Evolutionary conservation across 495 filamentous ascomycete genomes (phyloP).

Genomic region (Talaromyces stipitatus): DNA sequence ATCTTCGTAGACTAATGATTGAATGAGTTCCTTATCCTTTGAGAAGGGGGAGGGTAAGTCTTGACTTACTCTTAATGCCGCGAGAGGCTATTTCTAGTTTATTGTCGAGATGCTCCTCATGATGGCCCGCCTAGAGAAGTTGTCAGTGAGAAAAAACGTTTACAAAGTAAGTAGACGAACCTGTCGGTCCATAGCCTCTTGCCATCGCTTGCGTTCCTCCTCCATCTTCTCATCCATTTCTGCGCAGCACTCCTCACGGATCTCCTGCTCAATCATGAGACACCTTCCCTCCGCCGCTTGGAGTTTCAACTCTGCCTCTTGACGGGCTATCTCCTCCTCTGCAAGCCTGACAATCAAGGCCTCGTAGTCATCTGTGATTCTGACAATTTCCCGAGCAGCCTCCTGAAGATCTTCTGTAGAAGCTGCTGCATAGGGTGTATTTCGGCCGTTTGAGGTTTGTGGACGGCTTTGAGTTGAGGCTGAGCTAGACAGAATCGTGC

Average conservation of each 20-base stretch:
- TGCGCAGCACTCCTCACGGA: slow-evolving; percentile 80
- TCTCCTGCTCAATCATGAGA: slow-evolving; percentile 67
- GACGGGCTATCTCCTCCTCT: slow-evolving; percentile 54
- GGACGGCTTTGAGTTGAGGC: slow-evolving; percentile 12
- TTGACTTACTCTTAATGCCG: slow-evolving; percentile 48
- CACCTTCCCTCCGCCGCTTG: slow-evolving; percentile 60
- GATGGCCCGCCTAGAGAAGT: slow-evolving; percentile 34
- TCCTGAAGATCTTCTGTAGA: slow-evolving; percentile 65
- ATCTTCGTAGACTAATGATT: slow-evolving; percentile 40
- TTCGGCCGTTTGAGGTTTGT: slow-evolving; percentile 35
- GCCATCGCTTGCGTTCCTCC: slow-evolving; percentile 68
- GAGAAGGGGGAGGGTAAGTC: background rate
- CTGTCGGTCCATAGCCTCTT: slow-evolving; percentile 63
- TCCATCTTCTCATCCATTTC: slow-evolving; percentile 79
- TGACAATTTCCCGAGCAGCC: slow-evolving; percentile 64
- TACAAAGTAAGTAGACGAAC: slow-evolving; percentile 33
- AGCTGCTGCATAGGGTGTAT: slow-evolving; percentile 40
- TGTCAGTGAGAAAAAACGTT: slow-evolving; percentile 16
- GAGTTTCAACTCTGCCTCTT: slow-evolving; percentile 45
- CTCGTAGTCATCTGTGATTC: slow-evolving; percentile 69
- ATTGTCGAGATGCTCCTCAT: slow-evolving; percentile 77
- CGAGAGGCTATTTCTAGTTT: slow-evolving; percentile 83
- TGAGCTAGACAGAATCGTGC: slow-evolving; percentile 47
- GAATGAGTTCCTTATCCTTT: slow-evolving; percentile 9
- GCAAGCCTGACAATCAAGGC: slow-evolving; percentile 44